A percentile compares a stretch with the other conserved stretches of the same genome.
These are phyloP conservation scores for Alternaria triticimaculans DNA, from an alignment of 2,329 filamentous ascomycete species.

Conservation along the genomic window DNA sequence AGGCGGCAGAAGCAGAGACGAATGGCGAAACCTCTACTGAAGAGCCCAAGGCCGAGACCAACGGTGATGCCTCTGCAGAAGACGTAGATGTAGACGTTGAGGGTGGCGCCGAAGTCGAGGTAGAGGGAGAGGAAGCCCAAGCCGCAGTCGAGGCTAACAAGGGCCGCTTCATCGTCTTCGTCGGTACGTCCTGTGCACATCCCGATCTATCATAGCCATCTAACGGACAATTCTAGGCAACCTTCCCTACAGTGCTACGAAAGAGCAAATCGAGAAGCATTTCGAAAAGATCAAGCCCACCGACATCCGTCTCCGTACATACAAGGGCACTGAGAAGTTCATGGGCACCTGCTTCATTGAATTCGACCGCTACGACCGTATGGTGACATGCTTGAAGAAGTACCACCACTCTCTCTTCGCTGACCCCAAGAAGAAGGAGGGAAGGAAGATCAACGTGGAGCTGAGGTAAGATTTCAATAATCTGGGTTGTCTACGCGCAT, in stretches of 20 bases:
- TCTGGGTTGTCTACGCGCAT: not conserved
- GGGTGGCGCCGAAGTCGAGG: slow-evolving; percentile 24
- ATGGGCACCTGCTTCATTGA: slow-evolving; percentile 69
- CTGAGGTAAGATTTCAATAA: slow-evolving; percentile 66
- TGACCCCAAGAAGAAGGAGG: slow-evolving; percentile 59
- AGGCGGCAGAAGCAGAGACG: slow-evolving; percentile 21
- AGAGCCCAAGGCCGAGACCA: slow-evolving; percentile 20
- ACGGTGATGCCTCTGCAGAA: slow-evolving; percentile 20
- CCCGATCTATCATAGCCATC: not conserved
- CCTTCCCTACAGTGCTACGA: slow-evolving; percentile 83
- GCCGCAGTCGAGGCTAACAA: slow-evolving; percentile 41
- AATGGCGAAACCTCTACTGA: slow-evolving; percentile 21
- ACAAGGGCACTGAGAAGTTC: slow-evolving; percentile 47
- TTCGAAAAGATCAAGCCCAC: slow-evolving; percentile 77
- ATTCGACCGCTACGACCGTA: slow-evolving; percentile 83
- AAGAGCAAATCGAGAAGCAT: slow-evolving; percentile 72
- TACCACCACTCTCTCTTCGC: slow-evolving; percentile 86
- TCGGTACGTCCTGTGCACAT: slow-evolving; percentile 58
- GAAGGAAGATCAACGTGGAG: slow-evolving; percentile 89
- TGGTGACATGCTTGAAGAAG: slow-evolving; percentile 90
- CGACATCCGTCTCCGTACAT: slow-evolving; percentile 64
- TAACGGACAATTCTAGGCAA: slow-evolving; percentile 65
- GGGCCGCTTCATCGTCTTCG: slow-evolving; percentile 77
- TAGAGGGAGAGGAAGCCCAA: slow-evolving; percentile 20
- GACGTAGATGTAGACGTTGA: slow-evolving; percentile 25